A percentile compares a stretch with the other conserved stretches of the same genome.
Conservation (phyloP, 2,329 filamentous ascomycete species). For the Ophiostoma angusticollis region DNA sequence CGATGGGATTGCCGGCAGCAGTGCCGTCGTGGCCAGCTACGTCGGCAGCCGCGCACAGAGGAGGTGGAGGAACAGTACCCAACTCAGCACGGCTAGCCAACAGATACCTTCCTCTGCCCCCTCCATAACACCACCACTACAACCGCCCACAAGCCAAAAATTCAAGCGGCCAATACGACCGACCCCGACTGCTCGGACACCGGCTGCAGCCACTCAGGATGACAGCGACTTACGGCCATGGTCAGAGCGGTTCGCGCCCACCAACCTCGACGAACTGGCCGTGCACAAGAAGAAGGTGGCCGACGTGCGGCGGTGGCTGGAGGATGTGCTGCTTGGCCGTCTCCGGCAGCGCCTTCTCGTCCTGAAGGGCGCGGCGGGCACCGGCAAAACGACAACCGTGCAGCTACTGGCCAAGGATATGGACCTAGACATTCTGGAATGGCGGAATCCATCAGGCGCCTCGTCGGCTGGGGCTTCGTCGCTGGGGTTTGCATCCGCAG, state of each 20-base stretch:
- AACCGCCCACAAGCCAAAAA: slow-evolving; percentile 31
- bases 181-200: not conserved
- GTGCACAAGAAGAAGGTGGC: slow-evolving; percentile 91
- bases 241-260: slow-evolving; percentile 73
- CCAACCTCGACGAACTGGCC: slow-evolving; percentile 66
- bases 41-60: slow-evolving; percentile 44
- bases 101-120: not conserved
- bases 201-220: slow-evolving; percentile 7
- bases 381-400: slow-evolving; percentile 84
- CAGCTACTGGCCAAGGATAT: slow-evolving; percentile 66
- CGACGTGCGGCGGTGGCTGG: slow-evolving; percentile 75
- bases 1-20: slow-evolving; percentile 39
- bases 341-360: slow-evolving; percentile 63
- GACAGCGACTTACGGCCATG: slow-evolving; percentile 60
- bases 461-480: slow-evolving; percentile 27
- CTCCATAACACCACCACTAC: slow-evolving; percentile 11
- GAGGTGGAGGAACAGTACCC: slow-evolving; percentile 27
- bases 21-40: slow-evolving; percentile 37
- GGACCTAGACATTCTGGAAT: slow-evolving; percentile 68
- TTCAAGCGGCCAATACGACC: slow-evolving; percentile 34
- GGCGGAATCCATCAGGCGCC: slow-evolving; percentile 65
- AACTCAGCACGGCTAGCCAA: not conserved
- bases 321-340: slow-evolving; percentile 54
- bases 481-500: slow-evolving; percentile 54
- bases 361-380: slow-evolving; percentile 80